Evolutionary conservation across 2,329 filamentous ascomycete genomes (phyloP), one percentile per base, ranked within the genome.

Genomic region (Alternaria incomplexa): DNA sequence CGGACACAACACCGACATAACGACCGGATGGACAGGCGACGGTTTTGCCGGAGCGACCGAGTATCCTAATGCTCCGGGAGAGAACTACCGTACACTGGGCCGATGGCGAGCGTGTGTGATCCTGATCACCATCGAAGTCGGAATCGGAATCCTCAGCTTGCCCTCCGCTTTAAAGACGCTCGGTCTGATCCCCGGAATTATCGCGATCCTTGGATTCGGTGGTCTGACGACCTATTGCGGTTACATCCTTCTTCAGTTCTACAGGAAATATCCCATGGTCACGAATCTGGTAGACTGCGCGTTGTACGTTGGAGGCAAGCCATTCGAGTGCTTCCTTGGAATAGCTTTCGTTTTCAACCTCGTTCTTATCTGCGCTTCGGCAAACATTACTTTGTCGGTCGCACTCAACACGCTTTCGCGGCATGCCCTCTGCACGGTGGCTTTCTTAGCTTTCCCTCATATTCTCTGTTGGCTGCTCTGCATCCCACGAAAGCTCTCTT

Each of bases 391-490:
- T 9, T 67, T 75, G 65, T 72, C 85, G 46, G 89, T 91, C 68
- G 89, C 89, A 70, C 86, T 91, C 74, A 88, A 88, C 70, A 87
- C 85, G 56, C 81, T 92, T 44, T 88, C 88, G 10, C 76, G 86
- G 3, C 85, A 90, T 63, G 86, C 85, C 1, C 85, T 87, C 1
- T 91, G 89, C 77, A 89, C 88, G 6, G 87, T 91, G 58, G 83
- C 88, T 2, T 91, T 88, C 80, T 87, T 86, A 12, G 81, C 89
- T 15, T 82, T 90, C 3, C 89, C 88, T 0, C 76, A 89, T 64
- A 74, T 85, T n/a, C 70, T 91, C 7, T 90, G 88, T 55, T 87
- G 88, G 75, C 63, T 88, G 23, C 83, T 87, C 11, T 88, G 87
- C 55, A 69, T 90, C 1, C 89, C 88, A 3, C 80, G 89, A 10